Evolutionary conservation across 2,329 filamentous ascomycete species (phyloP), one percentile per base, ranked within the genome.

Genomic region (Penicillium sp.): DNA sequence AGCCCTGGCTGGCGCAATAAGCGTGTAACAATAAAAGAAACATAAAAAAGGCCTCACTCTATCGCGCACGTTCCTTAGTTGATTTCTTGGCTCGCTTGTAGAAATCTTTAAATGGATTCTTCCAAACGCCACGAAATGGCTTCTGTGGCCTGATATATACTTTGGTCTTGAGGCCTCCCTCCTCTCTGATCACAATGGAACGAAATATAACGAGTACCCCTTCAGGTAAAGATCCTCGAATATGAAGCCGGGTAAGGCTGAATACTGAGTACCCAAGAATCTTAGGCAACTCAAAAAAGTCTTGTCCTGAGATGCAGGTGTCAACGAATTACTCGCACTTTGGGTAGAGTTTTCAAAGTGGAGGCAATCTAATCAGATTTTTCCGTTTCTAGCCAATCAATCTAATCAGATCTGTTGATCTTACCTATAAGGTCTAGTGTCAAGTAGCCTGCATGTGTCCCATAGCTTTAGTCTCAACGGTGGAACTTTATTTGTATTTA

Each of bases 361-460:
- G 36, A 46, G 48, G 30, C 30, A 38, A 56, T 58, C 56, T 58
- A 58, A 58, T 58, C 56, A 42, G 56, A 58, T 58, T 44, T 22
- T 31, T 4, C 12, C 30, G 30, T 7, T 14, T 26, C 17, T 17
- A 36, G 33, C 56, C 53, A 56, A 64, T 65, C 54, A 63, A 65
- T 66, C 61, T 63, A 63, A 63, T 63, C 60, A 55, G 61, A 63
- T 63, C 54, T 54, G 42, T 31, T 48, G 30, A 44, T 50, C 31
- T 64, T 68, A 55, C 55, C 53, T 35, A 55, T 48, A 19, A 35
- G 10, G 33, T 36, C 26, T 56, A 50, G 30, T 17, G 2, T 7
- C n/a, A 6, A 11, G 26, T 44, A 41, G 33, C 31, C 33, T 38
- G 40, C 47, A 36, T 35, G 14, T 25, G 31, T 31, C 26, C 52